Evolutionary conservation across 495 filamentous ascomycete species (phyloP).

Genomic region (Pseudoneurospora amorphoporcata): DNA sequence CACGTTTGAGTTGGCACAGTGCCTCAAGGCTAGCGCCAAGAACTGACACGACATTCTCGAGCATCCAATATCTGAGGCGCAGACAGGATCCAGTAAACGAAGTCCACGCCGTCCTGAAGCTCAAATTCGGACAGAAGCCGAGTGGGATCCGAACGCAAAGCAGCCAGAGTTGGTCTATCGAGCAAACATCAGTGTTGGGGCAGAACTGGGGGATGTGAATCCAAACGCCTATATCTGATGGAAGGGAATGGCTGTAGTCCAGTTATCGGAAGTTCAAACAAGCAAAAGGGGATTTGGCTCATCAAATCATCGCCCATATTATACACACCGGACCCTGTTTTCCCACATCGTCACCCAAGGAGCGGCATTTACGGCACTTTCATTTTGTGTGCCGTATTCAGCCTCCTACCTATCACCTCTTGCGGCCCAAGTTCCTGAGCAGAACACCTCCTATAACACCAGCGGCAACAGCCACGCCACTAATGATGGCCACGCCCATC

Average conservation of each 20-base stretch:
- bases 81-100: not conserved
- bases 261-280: not conserved
- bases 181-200: not conserved
- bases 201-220: not conserved
- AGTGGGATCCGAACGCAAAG: not conserved
- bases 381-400: not conserved
- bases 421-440: constrained; percentile 45
- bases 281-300: not conserved
- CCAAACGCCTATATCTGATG: not conserved
- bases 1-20: not conserved
- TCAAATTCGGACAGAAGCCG: not conserved
- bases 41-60: not conserved
- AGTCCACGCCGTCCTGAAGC: not conserved
- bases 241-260: not conserved
- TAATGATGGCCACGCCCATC: constrained; percentile 92
- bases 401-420: constrained; percentile 13
- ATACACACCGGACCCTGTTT: not conserved
- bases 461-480: constrained; percentile 83
- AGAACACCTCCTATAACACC: constrained; percentile 86
- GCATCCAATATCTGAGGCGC: not conserved
- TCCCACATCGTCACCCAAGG: not conserved
- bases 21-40: not conserved
- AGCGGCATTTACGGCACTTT: not conserved
- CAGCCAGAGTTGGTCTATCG: not conserved
- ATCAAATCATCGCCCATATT: not conserved